Evolutionary conservation across 2,329 filamentous ascomycete species (phyloP), one percentile per base, ranked within the genome.

Genomic region (Alternaria angustiovoidea): DNA sequence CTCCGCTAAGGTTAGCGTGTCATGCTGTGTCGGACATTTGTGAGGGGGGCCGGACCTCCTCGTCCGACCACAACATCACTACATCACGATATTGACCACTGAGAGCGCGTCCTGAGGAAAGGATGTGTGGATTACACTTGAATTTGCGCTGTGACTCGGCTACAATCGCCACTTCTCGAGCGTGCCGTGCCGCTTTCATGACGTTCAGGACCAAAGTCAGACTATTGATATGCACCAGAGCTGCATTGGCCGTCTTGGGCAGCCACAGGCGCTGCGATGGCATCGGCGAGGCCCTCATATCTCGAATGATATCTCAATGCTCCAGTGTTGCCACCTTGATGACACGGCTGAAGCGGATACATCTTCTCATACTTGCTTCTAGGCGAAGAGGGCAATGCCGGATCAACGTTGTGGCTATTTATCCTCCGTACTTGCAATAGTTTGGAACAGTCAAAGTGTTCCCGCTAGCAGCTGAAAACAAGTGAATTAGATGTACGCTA

Each of bases 41-140:
- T 51, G 61, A 70, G 72, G 72, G 69, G 72, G 72, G 55, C 71
- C 71, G 72, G 55, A 49, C 28, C 42, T 68, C 64, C 64, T 61
- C 58, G 62, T 52, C 59, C 58, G 62, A 57, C 58, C 39, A 62
- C 60, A 54, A 57, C 65, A 68, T 65, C 61, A 64, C 57, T 38
- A 51, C 55, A 59, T 57, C 55, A 34, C 26, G 18, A 36, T 44
- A 16, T 56, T 49, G 53, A 49, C 65, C 66, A 66, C 49, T 63
- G 44, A 65, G 43, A 57, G 44, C 18, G 44, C 46, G 20, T 16
- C n/a, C 30, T 57, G 16, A 24, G 30, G 24, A 26, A 43, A 18
- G 16, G 8, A 36, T 42, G 5, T 41, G 20, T 41, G 54, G 26
- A 26, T 48, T 36, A 48, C 7, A 58, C 44, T 28, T 48, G 56